phyloP scores from a whole-genome alignment of 139 green algal species.

The Tetradesmus obliquus region DNA sequence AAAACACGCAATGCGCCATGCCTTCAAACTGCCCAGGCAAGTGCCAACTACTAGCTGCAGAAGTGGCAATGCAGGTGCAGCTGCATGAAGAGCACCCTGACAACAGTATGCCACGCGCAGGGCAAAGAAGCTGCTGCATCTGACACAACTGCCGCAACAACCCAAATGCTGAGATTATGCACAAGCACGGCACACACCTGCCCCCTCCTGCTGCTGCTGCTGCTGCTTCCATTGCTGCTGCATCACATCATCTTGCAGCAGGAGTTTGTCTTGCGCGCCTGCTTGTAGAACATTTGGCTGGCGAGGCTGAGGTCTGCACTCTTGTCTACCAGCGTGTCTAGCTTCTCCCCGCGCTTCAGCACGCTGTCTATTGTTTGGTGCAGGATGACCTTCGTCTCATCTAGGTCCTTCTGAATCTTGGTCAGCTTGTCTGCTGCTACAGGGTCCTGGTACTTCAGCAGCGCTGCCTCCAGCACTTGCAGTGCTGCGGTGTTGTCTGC shows the following conservation, averaged over 20 bases:
- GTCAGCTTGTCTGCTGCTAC: slow-evolving; percentile 96
- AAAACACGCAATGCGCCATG: too few relatives aligned
- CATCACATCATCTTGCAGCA: slow-evolving; percentile 90
- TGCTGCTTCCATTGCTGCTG: background rate
- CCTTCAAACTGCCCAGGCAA: too few relatives aligned
- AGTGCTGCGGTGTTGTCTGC: slow-evolving; percentile 62
- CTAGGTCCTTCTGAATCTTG: slow-evolving; percentile 97
- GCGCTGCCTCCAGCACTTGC: slow-evolving; percentile 77
- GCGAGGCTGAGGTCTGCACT: slow-evolving; percentile 94
- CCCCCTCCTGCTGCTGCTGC: background rate
- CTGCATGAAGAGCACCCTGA: background rate
- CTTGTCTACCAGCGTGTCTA: slow-evolving; percentile 98
- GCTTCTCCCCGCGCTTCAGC: slow-evolving; percentile 96
- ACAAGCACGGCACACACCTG: too few relatives aligned
- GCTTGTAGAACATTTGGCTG: slow-evolving; percentile 98
- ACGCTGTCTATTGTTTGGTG: slow-evolving; percentile 99
- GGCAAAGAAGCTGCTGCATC: background rate
- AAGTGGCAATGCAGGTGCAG: background rate
- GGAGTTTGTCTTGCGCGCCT: slow-evolving; percentile 87
- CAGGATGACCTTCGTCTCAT: slow-evolving; percentile 93
- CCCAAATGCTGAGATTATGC: background rate
- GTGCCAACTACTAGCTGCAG: too few relatives aligned
- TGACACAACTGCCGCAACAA: background rate
- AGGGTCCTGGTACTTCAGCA: slow-evolving; percentile 96
- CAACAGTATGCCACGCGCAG: background rate